Evolutionary conservation across 1,284 basidiomycete species (phyloP).

Genomic region (Naganishia albida): DNA sequence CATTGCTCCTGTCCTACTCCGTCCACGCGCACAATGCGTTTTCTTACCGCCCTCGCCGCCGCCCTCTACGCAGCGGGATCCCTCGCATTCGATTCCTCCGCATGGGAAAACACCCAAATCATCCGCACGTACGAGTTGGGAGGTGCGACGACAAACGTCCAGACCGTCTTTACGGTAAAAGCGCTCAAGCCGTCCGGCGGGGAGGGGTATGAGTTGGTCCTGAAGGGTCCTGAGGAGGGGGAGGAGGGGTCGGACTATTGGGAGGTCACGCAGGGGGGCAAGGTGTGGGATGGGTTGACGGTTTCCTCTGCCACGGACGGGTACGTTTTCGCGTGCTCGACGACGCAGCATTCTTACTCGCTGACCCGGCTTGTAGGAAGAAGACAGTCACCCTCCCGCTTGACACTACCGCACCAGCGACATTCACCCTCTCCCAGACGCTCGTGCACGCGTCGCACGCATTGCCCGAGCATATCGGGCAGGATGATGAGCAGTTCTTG

Average conservation of each 20-base stretch:
- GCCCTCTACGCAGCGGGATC: not conserved
- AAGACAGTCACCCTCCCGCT: constrained; percentile 51
- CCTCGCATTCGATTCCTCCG: constrained; percentile 15
- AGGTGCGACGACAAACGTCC: constrained; percentile 78
- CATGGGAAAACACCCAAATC: constrained; percentile 82
- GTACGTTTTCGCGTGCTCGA: constrained; percentile 1
- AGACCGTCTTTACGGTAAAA: constrained; percentile 81
- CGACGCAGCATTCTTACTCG: no score
- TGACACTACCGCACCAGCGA: constrained; percentile 59
- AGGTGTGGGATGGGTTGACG: constrained; percentile 20
- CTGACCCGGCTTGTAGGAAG: not conserved
- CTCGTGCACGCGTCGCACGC: constrained; percentile 74
- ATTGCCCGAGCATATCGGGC: constrained; percentile 70
- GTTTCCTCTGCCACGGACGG: constrained; percentile 6
- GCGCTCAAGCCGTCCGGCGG: constrained; percentile 65
- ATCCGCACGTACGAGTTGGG: constrained; percentile 84
- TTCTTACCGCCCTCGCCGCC: constrained; percentile 14
- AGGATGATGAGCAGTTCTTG: constrained; percentile 77
- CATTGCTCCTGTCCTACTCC: no score
- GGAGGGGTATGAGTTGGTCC: constrained; percentile 66
- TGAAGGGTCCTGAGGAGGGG: constrained; percentile 68
- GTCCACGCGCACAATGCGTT: constrained; percentile 15
- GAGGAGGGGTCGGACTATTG: constrained; percentile 68
- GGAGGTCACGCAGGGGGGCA: constrained; percentile 43
- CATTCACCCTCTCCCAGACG: constrained; percentile 72